A percentile compares a stretch with the other conserved stretches of the same genome.
Evolutionary conservation across 129 eudicot species (phyloP).

Genomic region (Flaveria bidentis): DNA sequence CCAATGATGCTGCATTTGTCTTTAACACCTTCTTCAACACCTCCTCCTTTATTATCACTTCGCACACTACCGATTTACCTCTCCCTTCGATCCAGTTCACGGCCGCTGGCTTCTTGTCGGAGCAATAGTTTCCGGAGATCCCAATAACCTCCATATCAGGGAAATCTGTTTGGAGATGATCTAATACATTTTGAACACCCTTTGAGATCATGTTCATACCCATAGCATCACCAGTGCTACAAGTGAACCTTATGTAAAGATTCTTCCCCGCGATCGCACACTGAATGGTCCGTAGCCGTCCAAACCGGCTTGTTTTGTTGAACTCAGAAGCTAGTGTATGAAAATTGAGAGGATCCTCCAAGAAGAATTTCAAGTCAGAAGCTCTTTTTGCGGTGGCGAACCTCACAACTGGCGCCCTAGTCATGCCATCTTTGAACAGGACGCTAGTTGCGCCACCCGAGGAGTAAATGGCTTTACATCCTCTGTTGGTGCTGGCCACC

Average conservation of each 20-base stretch:
- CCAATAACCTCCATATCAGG: slow-evolving; percentile 68
- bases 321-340: slow-evolving; percentile 54
- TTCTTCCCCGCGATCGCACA: slow-evolving; percentile 68
- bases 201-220: slow-evolving; percentile 71
- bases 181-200: slow-evolving; percentile 57
- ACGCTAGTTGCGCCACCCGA: slow-evolving; percentile 70
- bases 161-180: slow-evolving; percentile 51
- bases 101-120: slow-evolving; percentile 60
- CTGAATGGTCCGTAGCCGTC: slow-evolving; percentile 50
- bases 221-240: slow-evolving; percentile 85
- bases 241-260: slow-evolving; percentile 56
- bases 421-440: slow-evolving; percentile 66
- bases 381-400: slow-evolving; percentile 71
- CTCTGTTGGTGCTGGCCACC: slow-evolving; percentile 78
- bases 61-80: slow-evolving; percentile 59
- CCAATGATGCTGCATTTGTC: slow-evolving; percentile 54
- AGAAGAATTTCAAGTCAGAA: slow-evolving; percentile 65
- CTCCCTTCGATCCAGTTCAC: slow-evolving; percentile 64
- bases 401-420: slow-evolving; percentile 79
- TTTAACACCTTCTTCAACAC: slow-evolving; percentile 61
- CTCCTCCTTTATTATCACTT: slow-evolving; percentile 58
- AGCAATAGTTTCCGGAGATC: slow-evolving; percentile 67
- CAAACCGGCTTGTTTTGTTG: slow-evolving; percentile 72
- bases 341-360: slow-evolving; percentile 60
- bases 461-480: slow-evolving; percentile 66